phyloP scores from a whole-genome alignment of 345 rosid species.

The Eutrema japonicum region DNA sequence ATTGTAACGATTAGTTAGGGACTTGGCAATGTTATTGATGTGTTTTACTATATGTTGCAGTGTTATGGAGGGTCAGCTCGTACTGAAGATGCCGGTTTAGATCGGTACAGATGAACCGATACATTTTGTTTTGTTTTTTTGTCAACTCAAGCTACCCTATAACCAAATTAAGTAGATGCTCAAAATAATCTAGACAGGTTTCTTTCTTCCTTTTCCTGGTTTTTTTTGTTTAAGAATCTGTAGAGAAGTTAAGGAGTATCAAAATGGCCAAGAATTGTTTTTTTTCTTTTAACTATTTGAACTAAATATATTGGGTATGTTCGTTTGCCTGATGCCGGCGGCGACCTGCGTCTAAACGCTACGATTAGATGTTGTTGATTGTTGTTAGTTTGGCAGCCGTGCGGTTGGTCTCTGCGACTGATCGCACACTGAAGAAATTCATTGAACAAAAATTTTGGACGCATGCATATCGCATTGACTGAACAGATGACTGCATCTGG shows the following conservation, averaged over 20 bases:
- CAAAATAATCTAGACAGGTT: conserved; percentile 28
- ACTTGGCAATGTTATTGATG: conserved; percentile 26
- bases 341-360: too few relatives aligned
- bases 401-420: too few relatives aligned
- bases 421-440: too few relatives aligned
- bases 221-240: conserved; percentile 14
- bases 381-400: too few relatives aligned
- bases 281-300: conserved; percentile 9
- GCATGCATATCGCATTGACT: too few relatives aligned
- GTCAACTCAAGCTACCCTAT: conserved; percentile 10
- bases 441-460: too few relatives aligned
- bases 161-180: conserved; percentile 34
- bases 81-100: conserved; percentile 52
- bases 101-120: conserved; percentile 9
- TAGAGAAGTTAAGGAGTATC: conserved; percentile 27
- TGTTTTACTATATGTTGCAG: conserved; percentile 38
- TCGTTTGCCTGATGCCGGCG: too few relatives aligned
- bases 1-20: not conserved
- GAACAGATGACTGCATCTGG: too few relatives aligned
- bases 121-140: conserved; percentile 8
- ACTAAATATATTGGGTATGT: not conserved
- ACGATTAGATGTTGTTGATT: too few relatives aligned
- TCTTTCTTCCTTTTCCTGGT: conserved; percentile 16
- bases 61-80: conserved; percentile 51
- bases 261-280: conserved; percentile 1